Percentiles rank a stretch among this genome's conserved stretches.
These are phyloP conservation scores for Erodium trifolium DNA, from an alignment of 441 rosid genomes.

Conservation along the genomic window DNA sequence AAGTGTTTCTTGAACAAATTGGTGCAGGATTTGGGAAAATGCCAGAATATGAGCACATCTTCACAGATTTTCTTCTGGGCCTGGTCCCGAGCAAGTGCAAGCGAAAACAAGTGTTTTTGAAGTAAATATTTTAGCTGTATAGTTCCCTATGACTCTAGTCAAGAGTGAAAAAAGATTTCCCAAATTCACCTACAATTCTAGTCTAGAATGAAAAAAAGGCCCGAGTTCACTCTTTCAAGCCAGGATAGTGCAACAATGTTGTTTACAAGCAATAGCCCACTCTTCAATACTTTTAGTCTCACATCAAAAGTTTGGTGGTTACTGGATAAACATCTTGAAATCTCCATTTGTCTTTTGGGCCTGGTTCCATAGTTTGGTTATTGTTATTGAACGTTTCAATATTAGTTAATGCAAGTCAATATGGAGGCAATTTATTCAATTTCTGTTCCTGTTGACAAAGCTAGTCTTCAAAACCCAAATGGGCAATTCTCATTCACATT, in stretches of 20 bases:
- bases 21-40: constrained; percentile 73
- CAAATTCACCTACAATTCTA: not conserved
- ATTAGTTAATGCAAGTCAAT: no score
- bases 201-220: not conserved
- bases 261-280: not conserved
- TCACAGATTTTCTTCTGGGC: constrained; percentile 66
- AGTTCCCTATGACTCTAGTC: not conserved
- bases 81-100: constrained; percentile 30
- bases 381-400: no score
- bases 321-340: no score
- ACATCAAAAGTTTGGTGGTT: no score
- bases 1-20: constrained; percentile 3
- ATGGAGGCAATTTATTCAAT: no score
- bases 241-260: no score
- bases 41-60: constrained; percentile 74
- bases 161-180: no score
- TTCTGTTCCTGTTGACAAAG: not conserved
- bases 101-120: constrained; percentile 27
- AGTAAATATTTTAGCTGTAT: not conserved
- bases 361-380: no score
- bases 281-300: no score
- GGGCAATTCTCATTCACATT: no score
- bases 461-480: not conserved
- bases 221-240: no score
- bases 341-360: no score